phyloP scores from a whole-genome alignment of 345 rosid genomes.

The Jatropha curcas region DNA sequence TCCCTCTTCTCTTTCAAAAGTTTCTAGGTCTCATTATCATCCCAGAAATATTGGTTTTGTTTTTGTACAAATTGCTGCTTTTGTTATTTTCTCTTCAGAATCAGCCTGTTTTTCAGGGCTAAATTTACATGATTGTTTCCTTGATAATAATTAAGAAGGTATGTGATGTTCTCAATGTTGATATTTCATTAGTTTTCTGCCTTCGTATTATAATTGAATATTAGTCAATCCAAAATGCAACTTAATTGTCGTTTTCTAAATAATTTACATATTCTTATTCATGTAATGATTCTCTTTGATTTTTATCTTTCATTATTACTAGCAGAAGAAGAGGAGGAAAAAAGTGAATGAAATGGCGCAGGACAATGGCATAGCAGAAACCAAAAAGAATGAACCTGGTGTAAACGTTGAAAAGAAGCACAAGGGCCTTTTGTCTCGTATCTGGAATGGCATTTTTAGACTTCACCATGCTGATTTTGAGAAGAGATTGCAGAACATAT shows the following conservation, averaged over 20 bases:
- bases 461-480: slow-evolving; percentile 71
- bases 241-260: not conserved
- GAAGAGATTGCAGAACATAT: slow-evolving; percentile 79
- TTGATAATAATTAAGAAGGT: too few species aligned
- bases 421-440: slow-evolving; percentile 65
- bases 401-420: slow-evolving; percentile 37
- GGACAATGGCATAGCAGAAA: not conserved
- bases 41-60: too few species aligned
- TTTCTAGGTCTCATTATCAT: too few species aligned
- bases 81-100: too few species aligned
- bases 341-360: not conserved
- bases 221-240: not conserved
- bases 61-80: too few species aligned
- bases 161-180: too few species aligned
- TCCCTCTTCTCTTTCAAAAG: too few species aligned
- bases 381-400: not conserved
- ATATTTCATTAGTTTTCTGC: not conserved
- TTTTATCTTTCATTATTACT: slow-evolving; percentile 2
- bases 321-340: not conserved
- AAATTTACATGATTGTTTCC: too few species aligned
- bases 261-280: not conserved
- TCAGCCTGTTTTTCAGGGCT: too few species aligned
- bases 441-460: slow-evolving; percentile 71
- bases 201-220: too few species aligned
- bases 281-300: not conserved